phyloP scores from a whole-genome alignment of 148 eudicot genomes.

The Chenopodium quinoa region DNA sequence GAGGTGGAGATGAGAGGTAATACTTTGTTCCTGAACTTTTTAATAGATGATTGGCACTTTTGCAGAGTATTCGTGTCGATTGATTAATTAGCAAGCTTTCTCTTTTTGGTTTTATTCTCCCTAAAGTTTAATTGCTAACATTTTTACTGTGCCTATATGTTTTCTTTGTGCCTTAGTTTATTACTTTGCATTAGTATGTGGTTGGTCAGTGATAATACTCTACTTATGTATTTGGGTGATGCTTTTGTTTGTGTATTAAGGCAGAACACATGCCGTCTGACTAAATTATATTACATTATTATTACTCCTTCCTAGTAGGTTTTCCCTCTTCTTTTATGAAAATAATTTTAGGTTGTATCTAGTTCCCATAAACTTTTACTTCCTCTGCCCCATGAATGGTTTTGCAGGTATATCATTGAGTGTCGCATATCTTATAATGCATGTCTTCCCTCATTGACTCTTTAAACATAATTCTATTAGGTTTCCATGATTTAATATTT shows the following conservation, averaged over 20 bases:
- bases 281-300: not conserved
- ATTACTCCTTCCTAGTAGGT: not conserved
- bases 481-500: not conserved
- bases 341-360: no score
- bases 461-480: not conserved
- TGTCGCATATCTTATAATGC: not conserved
- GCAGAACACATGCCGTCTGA: not conserved
- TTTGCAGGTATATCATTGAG: no score
- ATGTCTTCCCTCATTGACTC: not conserved
- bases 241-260: not conserved
- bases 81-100: not conserved
- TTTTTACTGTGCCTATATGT: not conserved
- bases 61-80: not conserved
- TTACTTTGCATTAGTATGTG: not conserved
- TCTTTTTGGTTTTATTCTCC: not conserved
- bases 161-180: not conserved
- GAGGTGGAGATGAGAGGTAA: constrained; percentile 41
- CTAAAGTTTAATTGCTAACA: not conserved
- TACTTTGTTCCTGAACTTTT: constrained; percentile 7
- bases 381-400: no score
- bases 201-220: not conserved
- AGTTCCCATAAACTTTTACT: no score
- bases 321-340: no score
- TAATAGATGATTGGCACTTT: not conserved
- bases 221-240: not conserved